These are phyloP conservation scores for Pisolithus orientalis DNA, from an alignment of 768 basidiomycete genomes.

Conservation along the genomic window DNA sequence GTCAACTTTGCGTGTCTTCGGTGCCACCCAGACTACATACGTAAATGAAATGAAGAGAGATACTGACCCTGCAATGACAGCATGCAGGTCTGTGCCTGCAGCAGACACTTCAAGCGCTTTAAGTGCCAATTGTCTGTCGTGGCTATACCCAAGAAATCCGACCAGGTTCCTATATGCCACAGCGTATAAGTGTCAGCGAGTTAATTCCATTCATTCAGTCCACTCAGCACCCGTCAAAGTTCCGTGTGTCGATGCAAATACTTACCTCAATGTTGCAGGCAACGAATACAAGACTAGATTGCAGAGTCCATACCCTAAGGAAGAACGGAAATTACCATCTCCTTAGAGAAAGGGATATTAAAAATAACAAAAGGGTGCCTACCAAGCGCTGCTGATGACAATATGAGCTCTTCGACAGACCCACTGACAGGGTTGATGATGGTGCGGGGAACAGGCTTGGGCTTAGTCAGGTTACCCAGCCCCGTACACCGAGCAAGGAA, in stretches of 20 bases:
- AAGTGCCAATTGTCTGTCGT: slow-evolving; percentile 63
- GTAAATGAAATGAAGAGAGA: not conserved
- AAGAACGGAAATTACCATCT: not conserved
- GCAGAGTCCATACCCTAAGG: slow-evolving; percentile 55
- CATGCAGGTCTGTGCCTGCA: slow-evolving; percentile 61
- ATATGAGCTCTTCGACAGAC: slow-evolving; percentile 62
- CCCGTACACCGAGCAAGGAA: slow-evolving; percentile 37
- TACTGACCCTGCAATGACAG: slow-evolving; percentile 68
- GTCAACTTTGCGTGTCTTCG: too few relatives aligned
- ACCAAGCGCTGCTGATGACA: slow-evolving; percentile 78
- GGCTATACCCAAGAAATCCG: slow-evolving; percentile 73
- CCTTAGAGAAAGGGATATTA: not conserved
- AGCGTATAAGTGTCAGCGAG: not conserved
- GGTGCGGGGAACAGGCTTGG: slow-evolving; percentile 11
- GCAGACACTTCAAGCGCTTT: slow-evolving; percentile 65
- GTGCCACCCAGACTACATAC: not conserved
- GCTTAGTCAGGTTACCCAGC: slow-evolving; percentile 9
- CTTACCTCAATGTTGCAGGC: slow-evolving; percentile 66
- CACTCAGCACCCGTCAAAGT: too few relatives aligned
- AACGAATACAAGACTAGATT: slow-evolving; percentile 78
- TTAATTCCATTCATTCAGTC: not conserved
- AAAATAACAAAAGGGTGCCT: slow-evolving; percentile 10
- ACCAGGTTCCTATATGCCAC: slow-evolving; percentile 49
- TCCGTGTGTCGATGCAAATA: not conserved
- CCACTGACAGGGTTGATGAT: slow-evolving; percentile 35